Conservation (phyloP, 768 basidiomycete species). For the Mycena vulgaris region DNA sequence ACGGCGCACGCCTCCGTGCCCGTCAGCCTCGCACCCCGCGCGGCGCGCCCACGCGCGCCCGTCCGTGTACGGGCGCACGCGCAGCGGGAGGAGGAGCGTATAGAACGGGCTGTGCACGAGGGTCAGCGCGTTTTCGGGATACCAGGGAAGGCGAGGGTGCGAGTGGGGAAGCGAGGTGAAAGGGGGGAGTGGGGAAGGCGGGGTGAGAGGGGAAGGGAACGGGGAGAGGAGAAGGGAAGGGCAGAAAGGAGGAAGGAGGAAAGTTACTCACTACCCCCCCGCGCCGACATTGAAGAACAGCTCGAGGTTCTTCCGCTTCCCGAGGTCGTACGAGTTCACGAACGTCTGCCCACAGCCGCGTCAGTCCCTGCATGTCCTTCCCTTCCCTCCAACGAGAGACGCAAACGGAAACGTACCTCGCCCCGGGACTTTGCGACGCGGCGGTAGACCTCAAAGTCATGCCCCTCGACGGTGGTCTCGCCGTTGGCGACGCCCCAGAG, state of each 20-base stretch:
- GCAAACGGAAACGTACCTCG: constrained; percentile 63
- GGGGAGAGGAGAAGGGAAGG: too few species aligned
- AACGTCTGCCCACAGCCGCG: constrained; percentile 62
- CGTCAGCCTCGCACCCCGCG: constrained; percentile 70
- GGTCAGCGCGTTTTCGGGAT: constrained; percentile 4
- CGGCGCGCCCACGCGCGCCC: constrained; percentile 86
- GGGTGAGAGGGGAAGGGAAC: too few species aligned
- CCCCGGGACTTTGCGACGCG: constrained; percentile 77
- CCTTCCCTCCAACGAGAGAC: too few species aligned
- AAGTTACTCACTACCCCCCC: constrained; percentile 81
- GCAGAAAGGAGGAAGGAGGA: not conserved
- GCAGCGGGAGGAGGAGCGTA: constrained; percentile 88
- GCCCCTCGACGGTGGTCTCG: constrained; percentile 92
- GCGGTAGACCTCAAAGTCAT: constrained; percentile 88
- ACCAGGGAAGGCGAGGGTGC: not conserved
- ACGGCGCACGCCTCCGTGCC: constrained; percentile 65
- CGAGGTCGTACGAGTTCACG: constrained; percentile 93
- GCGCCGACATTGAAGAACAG: constrained; percentile 91
- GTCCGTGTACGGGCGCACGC: constrained; percentile 86
- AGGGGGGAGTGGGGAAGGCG: too few species aligned
- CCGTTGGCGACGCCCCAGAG: constrained; percentile 78
- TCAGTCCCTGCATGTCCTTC: too few species aligned
- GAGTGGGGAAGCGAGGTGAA: not conserved
- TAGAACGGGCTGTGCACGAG: constrained; percentile 71
- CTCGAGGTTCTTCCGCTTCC: constrained; percentile 78